Base-by-base conservation (phyloP, 2,329 filamentous ascomycete species). In the Didymella exigua region DNA sequence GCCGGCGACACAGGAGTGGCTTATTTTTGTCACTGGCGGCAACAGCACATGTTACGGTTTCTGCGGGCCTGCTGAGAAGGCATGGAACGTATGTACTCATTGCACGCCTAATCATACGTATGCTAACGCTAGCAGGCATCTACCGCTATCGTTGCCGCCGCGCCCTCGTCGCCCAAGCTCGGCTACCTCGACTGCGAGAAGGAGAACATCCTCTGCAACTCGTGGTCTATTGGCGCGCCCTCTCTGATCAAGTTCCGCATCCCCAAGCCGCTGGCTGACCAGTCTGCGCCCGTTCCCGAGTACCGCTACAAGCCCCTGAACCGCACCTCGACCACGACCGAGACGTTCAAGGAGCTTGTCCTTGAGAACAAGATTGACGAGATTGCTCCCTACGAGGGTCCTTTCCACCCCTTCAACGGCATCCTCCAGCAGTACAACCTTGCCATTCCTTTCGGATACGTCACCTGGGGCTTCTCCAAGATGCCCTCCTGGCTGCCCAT, bases 21-120 rank as follows among this genome's bases (percentile, higher is more conserved):
- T 89, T 81, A 79, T 93, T 58, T 81, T 89, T 63, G 77, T 91
- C 63, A 89, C 86, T 9, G 90, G 90, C 51, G 81, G 88, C 64
- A 92, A 93, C 81, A 88, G 86, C 78, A 91, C 89, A 27, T 93
- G 90, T 78, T 88, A 83, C 70, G 89, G 89, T 64, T 81, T 84
- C 68, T 93, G 90, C 76, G 80, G 70, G 36, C 80, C 78, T 56
- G 76, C 87, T 48, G 88, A 91, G 68, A 77, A 78, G 53, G 88
- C 88, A 21, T 82, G 78, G 77, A 81, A 81, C 65, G 78, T 81
- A 71, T 58, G 76, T 66, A 42, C 9, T 18, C 16, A 21, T 9
- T 7, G 9, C 2, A 27, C 5, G 18, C 13, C 5, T 10, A 19
- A 13, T 7, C 9, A 18, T 1, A 30, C 19, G 8, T 27, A 41